phyloP scores from a whole-genome alignment of 2,329 filamentous ascomycete genomes.

The Colletotrichum camelliae region DNA sequence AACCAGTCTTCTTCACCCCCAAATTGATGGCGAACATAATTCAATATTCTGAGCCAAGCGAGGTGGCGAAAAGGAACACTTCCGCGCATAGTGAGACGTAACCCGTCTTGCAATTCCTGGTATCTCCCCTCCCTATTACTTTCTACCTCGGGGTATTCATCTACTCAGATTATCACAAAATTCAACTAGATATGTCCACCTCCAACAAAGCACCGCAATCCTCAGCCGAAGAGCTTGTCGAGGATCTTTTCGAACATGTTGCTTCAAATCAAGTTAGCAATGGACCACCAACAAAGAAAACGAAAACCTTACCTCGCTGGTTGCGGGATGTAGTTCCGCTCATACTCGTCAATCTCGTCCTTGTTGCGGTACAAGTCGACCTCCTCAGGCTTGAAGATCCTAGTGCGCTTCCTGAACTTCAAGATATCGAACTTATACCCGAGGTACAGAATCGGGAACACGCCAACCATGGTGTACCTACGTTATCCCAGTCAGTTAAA shows the following conservation, averaged over 20 bases:
- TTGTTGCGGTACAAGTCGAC: constrained; percentile 68
- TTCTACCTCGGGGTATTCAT: not conserved
- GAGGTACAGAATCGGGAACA: constrained; percentile 73
- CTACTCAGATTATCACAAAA: too few relatives aligned
- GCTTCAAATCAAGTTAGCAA: not conserved
- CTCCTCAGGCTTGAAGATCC: constrained; percentile 59
- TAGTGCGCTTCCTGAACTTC: constrained; percentile 73
- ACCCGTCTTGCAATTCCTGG: too few relatives aligned
- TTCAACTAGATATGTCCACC: not conserved
- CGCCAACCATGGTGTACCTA: constrained; percentile 71
- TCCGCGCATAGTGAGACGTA: accelerated
- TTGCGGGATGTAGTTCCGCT: constrained; percentile 60
- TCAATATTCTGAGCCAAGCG: not conserved
- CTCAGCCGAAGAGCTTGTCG: constrained; percentile 10
- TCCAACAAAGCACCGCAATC: not conserved
- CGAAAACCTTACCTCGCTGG: constrained; percentile 53
- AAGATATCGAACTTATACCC: constrained; percentile 50
- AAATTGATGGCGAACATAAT: accelerated
- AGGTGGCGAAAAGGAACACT: accelerated
- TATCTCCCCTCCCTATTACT: not conserved
- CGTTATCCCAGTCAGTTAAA: not conserved
- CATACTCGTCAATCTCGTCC: constrained; percentile 72
- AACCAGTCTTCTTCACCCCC: not conserved
- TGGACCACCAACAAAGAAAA: accelerated
- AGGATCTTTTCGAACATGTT: not conserved